Percentiles rank a stretch among this genome's conserved stretches.
Conservation (phyloP, 345 rosid species). For the Barbarea vulgaris region DNA sequence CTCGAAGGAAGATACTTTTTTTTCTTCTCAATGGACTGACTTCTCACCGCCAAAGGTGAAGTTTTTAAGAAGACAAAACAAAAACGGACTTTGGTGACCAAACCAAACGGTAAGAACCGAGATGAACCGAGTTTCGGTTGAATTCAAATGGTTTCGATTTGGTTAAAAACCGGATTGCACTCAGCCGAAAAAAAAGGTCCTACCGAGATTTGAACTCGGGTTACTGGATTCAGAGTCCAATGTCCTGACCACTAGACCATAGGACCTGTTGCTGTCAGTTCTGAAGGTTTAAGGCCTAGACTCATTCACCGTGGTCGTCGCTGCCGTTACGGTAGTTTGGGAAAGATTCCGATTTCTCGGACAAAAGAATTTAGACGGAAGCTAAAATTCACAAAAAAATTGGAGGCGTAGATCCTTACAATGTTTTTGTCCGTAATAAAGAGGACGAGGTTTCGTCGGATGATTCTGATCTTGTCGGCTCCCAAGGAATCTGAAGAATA, state of each 20-base stretch:
- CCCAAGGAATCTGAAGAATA: not conserved
- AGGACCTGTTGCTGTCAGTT: constrained; percentile 24
- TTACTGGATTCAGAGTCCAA: constrained; percentile 98
- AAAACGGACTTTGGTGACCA: not conserved
- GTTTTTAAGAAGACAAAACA: not conserved
- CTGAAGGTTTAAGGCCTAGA: not conserved
- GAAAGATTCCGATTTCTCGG: not conserved
- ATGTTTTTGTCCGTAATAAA: no score
- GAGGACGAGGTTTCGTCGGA: not conserved
- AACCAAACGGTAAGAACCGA: not conserved
- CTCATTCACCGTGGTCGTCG: not conserved
- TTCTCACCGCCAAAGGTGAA: constrained; percentile 22
- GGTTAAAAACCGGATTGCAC: not conserved
- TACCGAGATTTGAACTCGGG: constrained; percentile 98
- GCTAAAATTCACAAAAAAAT: not conserved
- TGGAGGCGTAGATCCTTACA: no score
- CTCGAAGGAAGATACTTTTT: constrained; percentile 11
- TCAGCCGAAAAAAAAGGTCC: constrained; percentile 49
- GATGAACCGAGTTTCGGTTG: not conserved
- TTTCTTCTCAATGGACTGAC: not conserved
- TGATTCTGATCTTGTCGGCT: not conserved
- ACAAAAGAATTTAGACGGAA: not conserved
- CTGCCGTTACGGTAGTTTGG: not conserved
- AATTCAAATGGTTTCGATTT: not conserved
- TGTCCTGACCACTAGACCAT: constrained; percentile 87